phyloP scores from a whole-genome alignment of 192 early-diverging fungal species.

The Backusella liffmaniae region DNA sequence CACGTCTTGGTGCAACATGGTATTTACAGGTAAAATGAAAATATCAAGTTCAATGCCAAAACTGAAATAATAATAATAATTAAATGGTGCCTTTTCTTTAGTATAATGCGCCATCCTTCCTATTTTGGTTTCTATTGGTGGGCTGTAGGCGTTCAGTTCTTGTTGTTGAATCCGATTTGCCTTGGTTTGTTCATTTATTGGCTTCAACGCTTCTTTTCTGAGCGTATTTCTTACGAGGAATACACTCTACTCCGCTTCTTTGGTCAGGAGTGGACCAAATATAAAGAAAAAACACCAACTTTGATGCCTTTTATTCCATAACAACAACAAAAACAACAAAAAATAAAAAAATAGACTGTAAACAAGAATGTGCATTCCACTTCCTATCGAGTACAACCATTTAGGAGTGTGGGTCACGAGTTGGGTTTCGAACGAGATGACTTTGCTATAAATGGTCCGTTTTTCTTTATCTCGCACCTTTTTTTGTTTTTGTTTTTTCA shows the following conservation, averaged over 20 bases:
- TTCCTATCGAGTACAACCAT: background rate
- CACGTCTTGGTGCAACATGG: slow-evolving; percentile 86
- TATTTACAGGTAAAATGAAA: slow-evolving; percentile 70
- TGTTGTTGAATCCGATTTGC: slow-evolving; percentile 80
- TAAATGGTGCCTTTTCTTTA: slow-evolving; percentile 24
- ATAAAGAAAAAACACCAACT: slow-evolving; percentile 61
- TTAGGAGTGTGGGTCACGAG: background rate
- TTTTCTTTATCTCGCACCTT: slow-evolving; percentile 3
- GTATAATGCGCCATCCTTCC: slow-evolving; percentile 86
- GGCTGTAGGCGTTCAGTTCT: slow-evolving; percentile 75
- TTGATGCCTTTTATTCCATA: slow-evolving; percentile 69
- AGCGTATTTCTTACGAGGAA: slow-evolving; percentile 83
- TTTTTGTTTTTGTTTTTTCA: background rate
- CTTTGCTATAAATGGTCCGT: background rate
- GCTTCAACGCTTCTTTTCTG: slow-evolving; percentile 73
- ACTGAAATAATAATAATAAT: background rate
- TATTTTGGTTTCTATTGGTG: slow-evolving; percentile 97
- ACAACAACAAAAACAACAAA: background rate
- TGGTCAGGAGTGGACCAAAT: slow-evolving; percentile 72
- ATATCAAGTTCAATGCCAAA: background rate
- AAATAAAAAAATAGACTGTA: background rate
- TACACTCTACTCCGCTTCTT: slow-evolving; percentile 72
- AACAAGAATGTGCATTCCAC: slow-evolving; percentile 6
- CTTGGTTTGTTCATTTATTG: slow-evolving; percentile 61
- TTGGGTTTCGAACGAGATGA: slow-evolving; percentile 4